Evolutionary conservation across 164 flowering plant species (phyloP), one percentile per base, ranked within the genome.

Genomic region (Houttuynia cordata): DNA sequence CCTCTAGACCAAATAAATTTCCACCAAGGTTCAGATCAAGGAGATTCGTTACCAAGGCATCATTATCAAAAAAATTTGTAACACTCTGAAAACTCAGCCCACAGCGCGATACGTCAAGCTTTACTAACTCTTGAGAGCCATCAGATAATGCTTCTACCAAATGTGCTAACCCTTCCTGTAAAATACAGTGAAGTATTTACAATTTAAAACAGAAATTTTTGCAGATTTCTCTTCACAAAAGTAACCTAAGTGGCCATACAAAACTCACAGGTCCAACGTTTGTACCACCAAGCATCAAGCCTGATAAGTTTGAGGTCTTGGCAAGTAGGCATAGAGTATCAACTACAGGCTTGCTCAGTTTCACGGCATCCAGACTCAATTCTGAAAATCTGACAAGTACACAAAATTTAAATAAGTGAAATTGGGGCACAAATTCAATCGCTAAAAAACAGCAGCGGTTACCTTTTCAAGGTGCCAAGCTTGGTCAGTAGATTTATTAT

Each of bases 61-160:
- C 53, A 56, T 73, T 70, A 58, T 59, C 45, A 51, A 61, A 71
- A 30, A 80, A 72, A 61, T 65, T 72, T 24, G 56, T 58, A 58
- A 78, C 40, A 62, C 70, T 79, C 15, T 67, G 61, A 56, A 80
- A 76, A 60, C 78, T 70, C 57, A 91, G 66, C 57, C 83, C 84
- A 75, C 93, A 85, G 64, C 59, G 74, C 41, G 99, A 85, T 51
- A 91, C 67, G 68, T 88, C 96, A 64, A 94, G 83, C 75, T 84
- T 88, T 65, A 75, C 71, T 57, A 80, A 70, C 57, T 91, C 95
- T 65, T 78, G 83, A 57, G 77, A 67, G 49, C 76, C 84, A 67
- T 58, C 69, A 30, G 68, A 74, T 63, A 87, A 68, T 50, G 87
- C 79, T 59, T 83, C 82, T n/a, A 74, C 70, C 64, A 94, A 61